Evolutionary conservation across 176 grass and related monocot genomes (phyloP).

Genomic region (Calamus simplicifolius): DNA sequence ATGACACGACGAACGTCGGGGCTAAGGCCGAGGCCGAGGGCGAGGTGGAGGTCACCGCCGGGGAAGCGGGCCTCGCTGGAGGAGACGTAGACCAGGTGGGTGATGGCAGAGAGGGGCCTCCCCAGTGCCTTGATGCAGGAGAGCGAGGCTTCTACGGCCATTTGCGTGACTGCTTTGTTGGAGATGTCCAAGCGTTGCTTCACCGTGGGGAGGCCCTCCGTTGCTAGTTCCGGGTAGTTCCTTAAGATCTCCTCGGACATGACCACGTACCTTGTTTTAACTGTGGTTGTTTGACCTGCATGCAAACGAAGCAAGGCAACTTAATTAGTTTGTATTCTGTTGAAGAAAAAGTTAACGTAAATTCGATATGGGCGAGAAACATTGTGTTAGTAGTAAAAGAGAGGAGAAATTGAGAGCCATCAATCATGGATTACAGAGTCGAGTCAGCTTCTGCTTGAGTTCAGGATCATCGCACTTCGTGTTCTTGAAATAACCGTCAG

Average conservation of each 20-base stretch:
- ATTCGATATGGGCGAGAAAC: no score
- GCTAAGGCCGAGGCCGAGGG: constrained; percentile 46
- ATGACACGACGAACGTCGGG: constrained; percentile 69
- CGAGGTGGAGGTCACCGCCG: constrained; percentile 64
- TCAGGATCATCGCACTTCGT: constrained; percentile 61
- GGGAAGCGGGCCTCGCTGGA: constrained; percentile 68
- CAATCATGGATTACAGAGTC: constrained; percentile 35
- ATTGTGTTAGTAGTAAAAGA: no score
- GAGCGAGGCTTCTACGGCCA: constrained; percentile 45
- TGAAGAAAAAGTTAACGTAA: no score
- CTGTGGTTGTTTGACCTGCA: constrained; percentile 64
- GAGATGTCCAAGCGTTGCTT: constrained; percentile 68
- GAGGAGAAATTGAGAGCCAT: no score
- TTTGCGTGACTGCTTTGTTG: constrained; percentile 61
- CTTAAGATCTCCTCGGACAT: constrained; percentile 79
- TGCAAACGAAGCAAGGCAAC: not conserved
- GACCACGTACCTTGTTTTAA: constrained; percentile 70
- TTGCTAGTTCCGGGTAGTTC: constrained; percentile 54
- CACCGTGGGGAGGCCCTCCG: constrained; percentile 42
- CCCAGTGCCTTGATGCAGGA: constrained; percentile 43
- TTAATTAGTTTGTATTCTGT: no score
- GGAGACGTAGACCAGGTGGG: constrained; percentile 77
- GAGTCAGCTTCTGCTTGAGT: constrained; percentile 62
- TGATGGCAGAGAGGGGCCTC: constrained; percentile 33
- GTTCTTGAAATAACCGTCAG: constrained; percentile 73